Base-by-base conservation (phyloP, 1,284 basidiomycete species). In the Psilocybe mexicana region DNA sequence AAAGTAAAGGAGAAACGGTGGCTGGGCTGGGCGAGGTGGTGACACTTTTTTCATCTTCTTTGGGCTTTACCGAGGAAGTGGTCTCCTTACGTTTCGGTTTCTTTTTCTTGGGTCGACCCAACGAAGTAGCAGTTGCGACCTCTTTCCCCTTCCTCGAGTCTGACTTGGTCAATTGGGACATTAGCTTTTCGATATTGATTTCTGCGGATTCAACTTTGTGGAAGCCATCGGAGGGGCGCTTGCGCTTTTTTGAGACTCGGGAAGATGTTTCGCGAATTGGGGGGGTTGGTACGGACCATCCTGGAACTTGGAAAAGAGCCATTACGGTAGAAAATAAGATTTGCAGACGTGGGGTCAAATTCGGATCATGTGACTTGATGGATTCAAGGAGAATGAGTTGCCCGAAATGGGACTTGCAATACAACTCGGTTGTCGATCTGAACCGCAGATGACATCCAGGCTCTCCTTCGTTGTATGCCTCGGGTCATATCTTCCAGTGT, bases 181-280 rank as follows among this genome's bases (percentile, higher is more conserved):
- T 82, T 47, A 96, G 77, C 70, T 87, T 93, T 67, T 94, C 90
- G 47, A 95, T 71, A 70, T 93, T 94, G 67, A 83, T 75, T 63
- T 85, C 79, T 10, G 85, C 82, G 12, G 75, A 65, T 56, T 76
- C 75, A 35, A 82, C 67, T 28, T 78, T 75, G 49, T 75, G 73
- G 12, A 67, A 60, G 30, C 76, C 74, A 54, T 70, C 68, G 14
- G 72, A 69, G 1, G 81, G 72, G 24, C 85, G 81, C 72, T 90
- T 93, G 51, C 91, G 84, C 67, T 93, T 93, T 68, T 81, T 85
- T 18, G 82, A 78, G 57, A 60, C 50, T 38, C 60, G 59, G 4
- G 58, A 58, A 4, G 65, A 63, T 10, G 70, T 65, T 50, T 75
- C 73, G 28, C 75, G 56, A 26, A 83, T 69, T 2, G 84, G 81